Evolutionary conservation across 148 eudicot genomes (phyloP), one percentile per base, ranked within the genome.

Genomic region (Fagopyrum esculentum): DNA sequence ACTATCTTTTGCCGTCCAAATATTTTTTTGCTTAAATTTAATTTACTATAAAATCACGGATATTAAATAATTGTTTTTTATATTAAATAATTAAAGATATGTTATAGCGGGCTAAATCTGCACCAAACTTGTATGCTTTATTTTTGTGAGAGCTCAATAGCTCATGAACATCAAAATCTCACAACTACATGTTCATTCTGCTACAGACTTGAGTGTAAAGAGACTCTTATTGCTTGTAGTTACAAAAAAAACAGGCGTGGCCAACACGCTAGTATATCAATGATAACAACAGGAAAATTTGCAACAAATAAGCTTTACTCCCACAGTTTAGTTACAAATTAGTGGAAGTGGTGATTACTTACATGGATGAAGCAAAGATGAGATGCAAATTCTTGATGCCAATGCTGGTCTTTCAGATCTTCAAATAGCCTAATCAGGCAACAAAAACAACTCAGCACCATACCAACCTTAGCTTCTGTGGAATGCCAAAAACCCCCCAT

Each of bases 241-340:
- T 61, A 61, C 68, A 61, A 43, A 29, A 35, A 40, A 40, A 61
- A 40, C 40, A 61, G 30, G 30, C 30, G 35, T 61, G 68, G 68
- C 5, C 68, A 61, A 26, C 44, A 60, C 66, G 22, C 4, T 60
- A 26, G 29, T 22, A 61, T 61, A 66, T 66, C 71, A 66, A 35
- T 40, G 9, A 12, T 15, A 66, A 13, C 9, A 35, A 40, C 5
- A 7, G 6, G 19, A 40, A 13, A 40, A 35, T 66, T 35, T 43
- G 45, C 83, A 70, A 51, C 35, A 63, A 45, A 43, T 57, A 81
- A 78, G 76, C 57, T 29, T 70, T 50, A 73, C 74, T 82, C 81
- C 84, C 72, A 68, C 40, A 75, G 45, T 79, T 74, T 79, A 76
- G 77, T 79, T 76, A 60, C 77, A 64, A 73, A 8, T 45, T 47